Conservation (phyloP, 176 grass and related monocot genomes). For the Typha latifolia region DNA sequence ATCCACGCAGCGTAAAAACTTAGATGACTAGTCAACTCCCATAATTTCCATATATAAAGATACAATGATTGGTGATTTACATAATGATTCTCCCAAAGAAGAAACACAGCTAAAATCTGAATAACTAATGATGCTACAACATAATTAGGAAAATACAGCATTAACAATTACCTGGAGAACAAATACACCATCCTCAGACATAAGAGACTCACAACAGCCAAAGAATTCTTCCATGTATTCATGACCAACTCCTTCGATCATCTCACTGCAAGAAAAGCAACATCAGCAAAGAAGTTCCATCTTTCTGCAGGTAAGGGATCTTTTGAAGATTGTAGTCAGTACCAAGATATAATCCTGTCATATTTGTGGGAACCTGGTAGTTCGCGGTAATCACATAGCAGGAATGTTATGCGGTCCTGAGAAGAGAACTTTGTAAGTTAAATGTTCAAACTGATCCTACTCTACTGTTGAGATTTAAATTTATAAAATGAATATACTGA, state of each 20-base stretch:
- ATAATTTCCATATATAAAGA: no score
- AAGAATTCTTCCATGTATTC: conserved; percentile 84
- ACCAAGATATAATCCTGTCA: conserved; percentile 85
- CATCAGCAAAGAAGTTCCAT: not conserved
- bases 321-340: not conserved
- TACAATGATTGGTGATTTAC: no score
- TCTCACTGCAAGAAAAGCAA: conserved; percentile 38
- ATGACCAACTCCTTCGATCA: conserved; percentile 84
- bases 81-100: no score
- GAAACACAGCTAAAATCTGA: no score
- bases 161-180: conserved; percentile 46
- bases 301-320: not conserved
- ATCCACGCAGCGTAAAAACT: no score
- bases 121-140: not conserved
- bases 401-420: conserved; percentile 58
- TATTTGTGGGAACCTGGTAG: conserved; percentile 43
- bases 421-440: conserved; percentile 7
- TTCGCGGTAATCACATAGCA: conserved; percentile 75
- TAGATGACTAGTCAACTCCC: no score
- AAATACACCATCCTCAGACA: conserved; percentile 61
- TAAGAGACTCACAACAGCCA: conserved; percentile 55
- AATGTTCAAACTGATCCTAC: not conserved
- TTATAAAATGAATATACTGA: no score
- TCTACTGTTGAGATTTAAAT: not conserved
- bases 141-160: not conserved